Percentiles rank a stretch among this genome's conserved stretches.
Evolutionary conservation across 2,329 filamentous ascomycete genomes (phyloP).

Genomic region (Esteya vermicola): DNA sequence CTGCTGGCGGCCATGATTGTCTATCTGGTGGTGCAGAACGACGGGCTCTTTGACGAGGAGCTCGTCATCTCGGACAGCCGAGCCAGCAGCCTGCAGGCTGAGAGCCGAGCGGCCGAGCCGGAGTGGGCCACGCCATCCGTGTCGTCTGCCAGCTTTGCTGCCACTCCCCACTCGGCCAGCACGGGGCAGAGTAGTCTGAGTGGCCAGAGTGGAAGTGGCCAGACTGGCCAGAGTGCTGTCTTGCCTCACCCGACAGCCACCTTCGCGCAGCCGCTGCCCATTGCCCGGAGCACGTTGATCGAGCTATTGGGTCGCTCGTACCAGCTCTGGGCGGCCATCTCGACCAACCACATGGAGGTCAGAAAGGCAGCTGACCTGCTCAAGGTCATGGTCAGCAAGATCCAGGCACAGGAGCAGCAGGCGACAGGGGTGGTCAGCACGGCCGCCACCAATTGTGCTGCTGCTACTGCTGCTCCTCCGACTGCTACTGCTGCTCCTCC

Average conservation of each 20-base stretch:
- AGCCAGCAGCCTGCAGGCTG: background rate
- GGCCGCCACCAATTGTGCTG: no score
- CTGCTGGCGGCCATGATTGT: conserved; percentile 47
- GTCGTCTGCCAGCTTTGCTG: no score
- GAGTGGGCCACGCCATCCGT: no score
- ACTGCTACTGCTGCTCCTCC: no score
- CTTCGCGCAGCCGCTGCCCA: conserved; percentile 6
- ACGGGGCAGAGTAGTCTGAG: no score
- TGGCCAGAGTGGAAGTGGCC: background rate
- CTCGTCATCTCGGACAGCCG: conserved; percentile 13
- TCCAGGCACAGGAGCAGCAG: conserved; percentile 3
- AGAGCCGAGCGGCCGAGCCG: no score
- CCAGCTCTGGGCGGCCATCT: conserved; percentile 27
- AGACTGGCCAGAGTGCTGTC: background rate
- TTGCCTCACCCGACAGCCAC: background rate
- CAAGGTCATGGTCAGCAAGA: conserved; percentile 21
- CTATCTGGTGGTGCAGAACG: conserved; percentile 34
- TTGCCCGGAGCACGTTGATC: conserved; percentile 19
- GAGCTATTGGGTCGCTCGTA: conserved; percentile 26
- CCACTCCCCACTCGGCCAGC: no score
- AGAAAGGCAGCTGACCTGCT: conserved; percentile 31
- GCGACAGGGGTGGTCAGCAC: no score
- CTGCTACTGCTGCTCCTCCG: no score
- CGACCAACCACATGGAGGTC: conserved; percentile 22
- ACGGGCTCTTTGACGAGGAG: conserved; percentile 12